These are phyloP conservation scores for Vitis labrusca DNA, from an alignment of 164 flowering plant species.

Conservation along the genomic window DNA sequence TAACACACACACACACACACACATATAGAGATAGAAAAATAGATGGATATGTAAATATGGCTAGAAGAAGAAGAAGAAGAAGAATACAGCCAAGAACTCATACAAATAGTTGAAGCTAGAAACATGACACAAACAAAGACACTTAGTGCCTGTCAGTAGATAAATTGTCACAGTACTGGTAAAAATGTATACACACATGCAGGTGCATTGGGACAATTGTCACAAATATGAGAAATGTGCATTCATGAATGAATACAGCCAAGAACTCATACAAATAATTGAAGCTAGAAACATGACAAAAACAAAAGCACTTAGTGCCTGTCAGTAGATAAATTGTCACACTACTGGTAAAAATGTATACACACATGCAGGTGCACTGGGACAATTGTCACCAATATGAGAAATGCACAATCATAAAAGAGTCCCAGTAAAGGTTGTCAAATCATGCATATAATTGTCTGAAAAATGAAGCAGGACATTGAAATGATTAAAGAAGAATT, in stretches of 20 bases:
- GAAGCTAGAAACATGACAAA: background rate
- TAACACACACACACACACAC: too few relatives aligned
- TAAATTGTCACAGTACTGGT: background rate
- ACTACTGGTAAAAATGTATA: background rate
- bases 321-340: background rate
- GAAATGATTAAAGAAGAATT: background rate
- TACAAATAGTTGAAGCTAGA: conserved; percentile 1
- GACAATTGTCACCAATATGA: too few relatives aligned
- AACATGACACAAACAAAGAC: background rate
- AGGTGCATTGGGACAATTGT: too few relatives aligned
- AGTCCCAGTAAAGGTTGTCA: too few relatives aligned
- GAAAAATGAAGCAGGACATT: background rate
- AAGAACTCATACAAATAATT: background rate
- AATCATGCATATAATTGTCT: background rate
- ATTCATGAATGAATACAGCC: too few relatives aligned
- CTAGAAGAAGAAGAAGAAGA: background rate
- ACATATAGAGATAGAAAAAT: too few relatives aligned
- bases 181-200: background rate
- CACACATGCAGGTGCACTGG: too few relatives aligned
- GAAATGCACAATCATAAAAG: too few relatives aligned
- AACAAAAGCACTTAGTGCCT: background rate
- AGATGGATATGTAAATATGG: background rate
- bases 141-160: background rate
- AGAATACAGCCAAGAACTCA: background rate
- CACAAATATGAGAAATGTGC: too few relatives aligned